Evolutionary conservation across 2,329 filamentous ascomycete genomes (phyloP).

Genomic region (Colletotrichum horii): DNA sequence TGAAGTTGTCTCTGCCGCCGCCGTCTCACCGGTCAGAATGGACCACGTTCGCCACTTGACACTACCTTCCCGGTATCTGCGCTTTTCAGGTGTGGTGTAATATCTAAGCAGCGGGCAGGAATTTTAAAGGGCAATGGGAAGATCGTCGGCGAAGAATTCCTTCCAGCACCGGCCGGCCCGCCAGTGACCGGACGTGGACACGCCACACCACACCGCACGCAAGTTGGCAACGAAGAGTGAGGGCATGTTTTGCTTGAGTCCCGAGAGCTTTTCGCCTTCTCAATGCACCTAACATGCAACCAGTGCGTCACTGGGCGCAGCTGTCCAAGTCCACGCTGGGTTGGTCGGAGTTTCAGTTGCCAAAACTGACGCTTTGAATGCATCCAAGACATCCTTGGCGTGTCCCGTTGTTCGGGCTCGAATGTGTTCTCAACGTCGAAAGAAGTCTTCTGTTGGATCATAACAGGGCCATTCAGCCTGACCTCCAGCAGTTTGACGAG

Average conservation of each 20-base stretch:
- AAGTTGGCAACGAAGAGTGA: not conserved
- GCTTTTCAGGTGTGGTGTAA: not conserved
- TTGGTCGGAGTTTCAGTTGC: conserved; percentile 11
- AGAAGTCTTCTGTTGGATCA: not conserved
- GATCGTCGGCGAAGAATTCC: not conserved
- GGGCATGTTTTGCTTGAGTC: not conserved
- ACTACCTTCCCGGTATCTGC: not conserved
- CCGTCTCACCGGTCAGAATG: not conserved
- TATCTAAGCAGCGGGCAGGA: not conserved
- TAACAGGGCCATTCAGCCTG: not conserved
- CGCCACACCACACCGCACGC: not conserved
- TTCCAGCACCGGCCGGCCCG: not conserved
- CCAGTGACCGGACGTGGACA: conserved; percentile 5
- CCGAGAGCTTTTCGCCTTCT: not conserved
- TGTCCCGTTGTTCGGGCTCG: not conserved
- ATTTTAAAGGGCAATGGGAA: not conserved
- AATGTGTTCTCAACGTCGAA: not conserved
- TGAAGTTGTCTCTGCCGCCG: not conserved
- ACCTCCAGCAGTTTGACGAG: not conserved
- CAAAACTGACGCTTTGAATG: conserved; percentile 14
- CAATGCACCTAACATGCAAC: not conserved
- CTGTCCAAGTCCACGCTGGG: not conserved
- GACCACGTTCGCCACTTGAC: not conserved
- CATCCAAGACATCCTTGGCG: not conserved
- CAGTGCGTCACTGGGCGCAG: conserved; percentile 13